phyloP scores from a whole-genome alignment of 768 basidiomycete species.

The Hebeloma cylindrosporum region DNA sequence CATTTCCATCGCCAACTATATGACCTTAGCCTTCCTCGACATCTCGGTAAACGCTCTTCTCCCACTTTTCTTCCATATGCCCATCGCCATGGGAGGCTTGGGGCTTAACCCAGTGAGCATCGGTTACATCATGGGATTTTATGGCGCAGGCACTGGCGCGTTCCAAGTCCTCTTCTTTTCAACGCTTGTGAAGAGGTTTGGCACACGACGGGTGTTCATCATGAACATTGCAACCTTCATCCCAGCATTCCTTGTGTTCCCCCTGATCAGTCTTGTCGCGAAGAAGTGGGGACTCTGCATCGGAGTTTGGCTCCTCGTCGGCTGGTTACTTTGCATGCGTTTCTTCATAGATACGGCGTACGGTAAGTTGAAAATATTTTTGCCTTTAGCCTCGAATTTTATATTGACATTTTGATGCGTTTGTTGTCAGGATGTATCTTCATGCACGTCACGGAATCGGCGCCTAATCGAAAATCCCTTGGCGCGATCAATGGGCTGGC shows the following conservation, averaged over 20 bases:
- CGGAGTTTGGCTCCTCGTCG: background rate
- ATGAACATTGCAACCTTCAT: conserved; percentile 40
- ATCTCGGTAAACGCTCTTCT: conserved; percentile 57
- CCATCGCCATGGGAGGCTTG: conserved; percentile 59
- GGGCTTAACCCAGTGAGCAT: conserved; percentile 57
- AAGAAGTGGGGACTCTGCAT: background rate
- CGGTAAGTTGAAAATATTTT: conserved; percentile 10
- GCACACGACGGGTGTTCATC: conserved; percentile 51
- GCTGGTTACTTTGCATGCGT: conserved; percentile 27
- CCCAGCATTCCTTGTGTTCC: conserved; percentile 47
- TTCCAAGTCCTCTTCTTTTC: conserved; percentile 58
- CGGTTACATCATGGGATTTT: conserved; percentile 52
- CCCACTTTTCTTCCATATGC: conserved; percentile 66
- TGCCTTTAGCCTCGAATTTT: background rate
- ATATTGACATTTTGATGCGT: conserved; percentile 1
- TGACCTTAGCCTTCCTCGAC: conserved; percentile 48
- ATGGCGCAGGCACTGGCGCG: conserved; percentile 53
- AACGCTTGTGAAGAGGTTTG: conserved; percentile 43
- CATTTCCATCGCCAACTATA: conserved; percentile 56
- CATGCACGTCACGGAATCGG: conserved; percentile 54
- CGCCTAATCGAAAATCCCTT: conserved; percentile 54
- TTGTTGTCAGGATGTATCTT: conserved; percentile 50
- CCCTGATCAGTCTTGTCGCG: conserved; percentile 32
- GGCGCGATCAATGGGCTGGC: conserved; percentile 59
- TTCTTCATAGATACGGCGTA: conserved; percentile 19